Evolutionary conservation across 148 eudicot genomes (phyloP).

Genomic region (Camellia sinensis): DNA sequence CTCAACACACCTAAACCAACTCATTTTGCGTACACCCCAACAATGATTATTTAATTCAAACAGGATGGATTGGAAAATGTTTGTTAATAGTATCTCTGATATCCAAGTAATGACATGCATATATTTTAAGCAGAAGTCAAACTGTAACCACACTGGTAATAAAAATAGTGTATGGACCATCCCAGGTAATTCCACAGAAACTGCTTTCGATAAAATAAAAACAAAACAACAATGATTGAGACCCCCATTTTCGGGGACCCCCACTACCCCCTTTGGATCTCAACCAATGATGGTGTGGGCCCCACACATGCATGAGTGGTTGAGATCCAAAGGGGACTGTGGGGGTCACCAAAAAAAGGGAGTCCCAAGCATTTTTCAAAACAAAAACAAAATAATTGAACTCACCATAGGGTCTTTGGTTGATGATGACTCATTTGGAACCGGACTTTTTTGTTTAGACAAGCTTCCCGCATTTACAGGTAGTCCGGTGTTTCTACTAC

Average conservation of each 20-base stretch:
- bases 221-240: too few species aligned
- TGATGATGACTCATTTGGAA: slow-evolving; percentile 40
- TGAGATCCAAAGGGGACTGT: too few species aligned
- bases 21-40: not conserved
- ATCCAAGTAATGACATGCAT: not conserved
- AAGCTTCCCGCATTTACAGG: slow-evolving; percentile 36
- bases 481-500: slow-evolving; percentile 39
- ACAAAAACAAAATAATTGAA: too few species aligned
- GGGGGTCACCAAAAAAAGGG: too few species aligned
- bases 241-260: too few species aligned
- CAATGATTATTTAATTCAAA: not conserved
- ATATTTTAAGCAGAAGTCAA: not conserved
- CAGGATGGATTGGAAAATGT: not conserved
- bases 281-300: too few species aligned
- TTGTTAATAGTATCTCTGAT: not conserved
- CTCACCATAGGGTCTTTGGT: slow-evolving; percentile 43
- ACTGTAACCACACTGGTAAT: not conserved
- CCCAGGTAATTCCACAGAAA: not conserved
- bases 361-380: too few species aligned
- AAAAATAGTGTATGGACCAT: not conserved
- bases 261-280: too few species aligned
- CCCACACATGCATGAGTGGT: too few species aligned
- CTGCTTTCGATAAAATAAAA: too few species aligned
- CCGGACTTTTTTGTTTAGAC: slow-evolving; percentile 61
- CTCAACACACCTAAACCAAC: too few species aligned